Base-by-base conservation (phyloP, 2,329 filamentous ascomycete genomes). In the Hypomyces rosellus region DNA sequence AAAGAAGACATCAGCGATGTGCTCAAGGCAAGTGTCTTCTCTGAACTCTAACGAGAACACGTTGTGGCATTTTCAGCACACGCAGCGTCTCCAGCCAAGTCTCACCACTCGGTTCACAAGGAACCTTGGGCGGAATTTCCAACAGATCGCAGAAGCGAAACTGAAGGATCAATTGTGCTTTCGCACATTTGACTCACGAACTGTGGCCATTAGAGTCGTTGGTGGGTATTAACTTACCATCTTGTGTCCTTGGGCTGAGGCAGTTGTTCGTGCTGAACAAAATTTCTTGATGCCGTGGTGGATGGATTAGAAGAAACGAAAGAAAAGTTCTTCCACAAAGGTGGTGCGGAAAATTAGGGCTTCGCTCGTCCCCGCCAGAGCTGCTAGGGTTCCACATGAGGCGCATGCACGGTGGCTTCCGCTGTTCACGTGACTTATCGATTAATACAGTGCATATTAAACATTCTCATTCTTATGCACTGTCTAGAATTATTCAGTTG, bases 1-100 rank as follows among this genome's bases (percentile, higher is more conserved):
- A 95, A 91, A 93, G 88, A 95, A 89, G 85, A 89, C 78, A 89
- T 95, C 88, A 96, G 90, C 86, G 76, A 81, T 79, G 83, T 82
- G 85, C 81, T 85, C 85, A 79, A 80, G 84, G 83, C 75, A 75
- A 76, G 76, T 79, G 80, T 88, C 86, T 89, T 88, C 84, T 86
- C 83, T 86, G 76, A 87, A 86, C 89, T 95, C 89, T 95, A 95
- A 77, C 85, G 89, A 93, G 86, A 80, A 60, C 60, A 74, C 73
- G 68, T 61, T 66, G 66, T 68, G 71, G 71, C 78, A 76, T 54
- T 81, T 75, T 75, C 75, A 75, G 75, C 77, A 56, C 72, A 69
- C 64, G 58, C 63, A 53, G 59, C 61, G 70, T 73, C 81, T 85
- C 81, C 79, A 85, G 82, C 80, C 82, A 82, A 73, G 71, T 81